Evolutionary conservation across 2,329 filamentous ascomycete genomes (phyloP).

Genomic region (Trichothecium roseum): DNA sequence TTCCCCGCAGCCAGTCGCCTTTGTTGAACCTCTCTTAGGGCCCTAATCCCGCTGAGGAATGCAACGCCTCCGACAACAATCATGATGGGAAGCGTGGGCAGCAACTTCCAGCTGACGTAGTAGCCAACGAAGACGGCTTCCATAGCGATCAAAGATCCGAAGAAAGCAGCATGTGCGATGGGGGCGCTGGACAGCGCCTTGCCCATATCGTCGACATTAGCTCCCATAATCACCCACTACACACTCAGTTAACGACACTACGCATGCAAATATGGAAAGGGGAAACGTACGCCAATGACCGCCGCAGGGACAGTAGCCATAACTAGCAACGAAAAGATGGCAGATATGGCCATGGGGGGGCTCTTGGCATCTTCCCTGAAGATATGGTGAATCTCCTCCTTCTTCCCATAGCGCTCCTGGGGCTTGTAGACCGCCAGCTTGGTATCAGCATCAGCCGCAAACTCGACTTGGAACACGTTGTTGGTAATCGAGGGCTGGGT

Average conservation of each 20-base stretch:
- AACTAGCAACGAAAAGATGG: conserved; percentile 67
- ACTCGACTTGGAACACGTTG: conserved; percentile 57
- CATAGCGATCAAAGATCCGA: conserved; percentile 76
- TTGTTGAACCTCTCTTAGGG: conserved; percentile 85
- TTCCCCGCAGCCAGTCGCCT: conserved; percentile 68
- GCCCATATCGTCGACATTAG: conserved; percentile 67
- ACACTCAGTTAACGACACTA: neutral
- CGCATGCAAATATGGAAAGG: neutral
- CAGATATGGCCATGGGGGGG: conserved; percentile 68
- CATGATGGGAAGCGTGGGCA: conserved; percentile 73
- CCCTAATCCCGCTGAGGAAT: conserved; percentile 80
- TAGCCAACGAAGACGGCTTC: conserved; percentile 93
- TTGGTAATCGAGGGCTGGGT: conserved; percentile 55
- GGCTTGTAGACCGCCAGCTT: conserved; percentile 51
- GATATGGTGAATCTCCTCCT: conserved; percentile 78
- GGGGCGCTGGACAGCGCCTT: conserved; percentile 70
- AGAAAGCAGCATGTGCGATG: conserved; percentile 72
- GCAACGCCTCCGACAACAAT: conserved; percentile 57
- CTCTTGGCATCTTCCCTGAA: conserved; percentile 74
- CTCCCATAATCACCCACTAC: conserved; percentile 74
- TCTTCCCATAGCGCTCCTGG: conserved; percentile 74
- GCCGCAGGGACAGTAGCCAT: conserved; percentile 64
- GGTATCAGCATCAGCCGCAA: conserved; percentile 52
- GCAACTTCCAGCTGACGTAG: conserved; percentile 85
- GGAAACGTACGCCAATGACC: conserved; percentile 52